Base-by-base conservation (phyloP, 2,329 filamentous ascomycete genomes). In the Trichoderma pleuroti region DNA sequence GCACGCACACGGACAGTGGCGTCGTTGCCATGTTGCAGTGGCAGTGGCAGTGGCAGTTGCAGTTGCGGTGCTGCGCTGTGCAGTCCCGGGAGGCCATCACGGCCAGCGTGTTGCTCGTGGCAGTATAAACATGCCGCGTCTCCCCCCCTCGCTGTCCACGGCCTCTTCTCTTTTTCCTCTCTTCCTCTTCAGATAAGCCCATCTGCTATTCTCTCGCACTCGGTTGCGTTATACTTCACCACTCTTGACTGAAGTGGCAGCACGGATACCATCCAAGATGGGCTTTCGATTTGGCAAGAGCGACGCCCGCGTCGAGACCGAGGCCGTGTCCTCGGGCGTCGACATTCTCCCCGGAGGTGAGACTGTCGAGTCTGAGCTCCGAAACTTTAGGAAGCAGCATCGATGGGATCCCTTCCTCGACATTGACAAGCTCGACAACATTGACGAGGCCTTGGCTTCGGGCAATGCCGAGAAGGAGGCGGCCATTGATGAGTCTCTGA, bases 351-450 rank as follows among this genome's bases (percentile, higher is more conserved):
- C 75, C 30, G 69, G 36, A 26, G 42, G 70, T 21, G 73, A 70
- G 28, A 71, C 73, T 57, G 68, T 72, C 36, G 76, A 79, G 54
- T 72, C 70, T 32, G 77, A 80, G 70, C 75, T 83, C 63, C 80
- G 80, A 63, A 75, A 83, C 59, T 83, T 87, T 73, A 82, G 84
- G 74, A 80, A 83, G 66, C 82, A 85, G 72, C 86, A 88, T 74
- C 81, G 84, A 64, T 87, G 85, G 81, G 87, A 89, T 75, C 86
- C 86, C 57, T 88, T 88, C 72, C 75, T 90, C 70, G 85, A 85
- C 2, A 77, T 85, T 49, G 84, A 87, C 63, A 82, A 86, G 30
- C 81, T 85, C 59, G 83, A 87, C n/a, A 83, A 82, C 71, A 81
- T 88, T 56, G 84, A 88, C 54, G 80, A 83, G 36, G 84, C 82